phyloP scores from a whole-genome alignment of 2,329 filamentous ascomycete genomes.

The Alternaria sp. region DNA sequence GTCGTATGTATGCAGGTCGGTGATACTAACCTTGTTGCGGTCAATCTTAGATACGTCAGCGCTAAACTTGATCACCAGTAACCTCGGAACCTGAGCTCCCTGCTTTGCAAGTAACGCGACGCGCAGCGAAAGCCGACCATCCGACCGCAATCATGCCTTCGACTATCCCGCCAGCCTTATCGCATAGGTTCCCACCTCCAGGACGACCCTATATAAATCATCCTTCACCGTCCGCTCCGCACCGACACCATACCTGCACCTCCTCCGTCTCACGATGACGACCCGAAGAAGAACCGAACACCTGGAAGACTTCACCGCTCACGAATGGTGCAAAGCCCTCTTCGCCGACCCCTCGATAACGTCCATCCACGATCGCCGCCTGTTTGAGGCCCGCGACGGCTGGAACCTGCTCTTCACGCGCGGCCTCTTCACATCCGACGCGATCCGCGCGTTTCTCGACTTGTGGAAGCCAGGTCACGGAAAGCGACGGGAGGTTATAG shows the following conservation, averaged over 20 bases:
- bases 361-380: slow-evolving; percentile 21
- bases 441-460: slow-evolving; percentile 31
- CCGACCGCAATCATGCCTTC: background rate
- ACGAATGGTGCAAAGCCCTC: slow-evolving; percentile 33
- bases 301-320: slow-evolving; percentile 32
- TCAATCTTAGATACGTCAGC: background rate
- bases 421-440: slow-evolving; percentile 31
- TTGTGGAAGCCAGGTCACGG: slow-evolving; percentile 26
- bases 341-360: slow-evolving; percentile 23
- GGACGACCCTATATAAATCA: background rate
- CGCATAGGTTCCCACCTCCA: background rate
- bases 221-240: background rate
- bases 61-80: background rate
- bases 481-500: slow-evolving; percentile 6
- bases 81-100: slow-evolving; percentile 6
- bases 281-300: slow-evolving; percentile 19
- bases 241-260: background rate
- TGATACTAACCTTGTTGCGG: background rate
- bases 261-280: background rate
- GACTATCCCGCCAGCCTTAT: background rate
- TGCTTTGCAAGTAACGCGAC: slow-evolving; percentile 1
- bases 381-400: slow-evolving; percentile 3
- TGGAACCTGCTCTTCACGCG: slow-evolving; percentile 25
- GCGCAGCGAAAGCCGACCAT: background rate
- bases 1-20: background rate